phyloP scores from a whole-genome alignment of 2,329 filamentous ascomycete genomes.

The Aspergillus ustus region DNA sequence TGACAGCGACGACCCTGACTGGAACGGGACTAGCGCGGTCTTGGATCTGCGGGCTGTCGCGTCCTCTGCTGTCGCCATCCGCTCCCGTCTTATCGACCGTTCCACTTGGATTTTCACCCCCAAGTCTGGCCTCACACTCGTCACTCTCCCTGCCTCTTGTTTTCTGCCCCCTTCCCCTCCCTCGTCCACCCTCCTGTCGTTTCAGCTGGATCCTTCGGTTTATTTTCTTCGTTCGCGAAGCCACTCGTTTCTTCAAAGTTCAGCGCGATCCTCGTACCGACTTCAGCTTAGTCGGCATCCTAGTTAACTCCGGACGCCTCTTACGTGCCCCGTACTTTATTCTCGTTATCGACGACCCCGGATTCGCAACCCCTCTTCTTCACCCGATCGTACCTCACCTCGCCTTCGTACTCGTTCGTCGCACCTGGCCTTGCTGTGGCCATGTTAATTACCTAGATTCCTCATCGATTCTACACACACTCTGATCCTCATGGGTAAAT shows the following conservation, averaged over 20 bases:
- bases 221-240: slow-evolving; percentile 23
- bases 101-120: slow-evolving; percentile 16
- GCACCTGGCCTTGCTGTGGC: slow-evolving; percentile 24
- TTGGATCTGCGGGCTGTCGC: slow-evolving; percentile 24
- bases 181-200: slow-evolving; percentile 9
- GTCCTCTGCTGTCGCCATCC: slow-evolving; percentile 25
- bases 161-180: neutral
- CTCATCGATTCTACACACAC: slow-evolving; percentile 12
- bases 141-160: slow-evolving; percentile 8
- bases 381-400: neutral
- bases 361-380: slow-evolving; percentile 1
- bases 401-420: neutral
- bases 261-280: neutral
- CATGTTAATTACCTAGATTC: slow-evolving; percentile 36
- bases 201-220: slow-evolving; percentile 20
- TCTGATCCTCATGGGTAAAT: slow-evolving; percentile 48
- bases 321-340: neutral
- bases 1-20: slow-evolving; percentile 3
- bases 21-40: slow-evolving; percentile 15
- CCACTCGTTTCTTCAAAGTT: slow-evolving; percentile 14
- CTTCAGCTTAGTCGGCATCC: neutral
- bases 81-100: slow-evolving; percentile 27
- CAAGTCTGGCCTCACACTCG: slow-evolving; percentile 10
- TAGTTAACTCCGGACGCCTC: neutral
- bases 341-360: slow-evolving; percentile 12